phyloP scores from a whole-genome alignment of 2,329 filamentous ascomycete genomes.

The Aspergillus melleus region DNA sequence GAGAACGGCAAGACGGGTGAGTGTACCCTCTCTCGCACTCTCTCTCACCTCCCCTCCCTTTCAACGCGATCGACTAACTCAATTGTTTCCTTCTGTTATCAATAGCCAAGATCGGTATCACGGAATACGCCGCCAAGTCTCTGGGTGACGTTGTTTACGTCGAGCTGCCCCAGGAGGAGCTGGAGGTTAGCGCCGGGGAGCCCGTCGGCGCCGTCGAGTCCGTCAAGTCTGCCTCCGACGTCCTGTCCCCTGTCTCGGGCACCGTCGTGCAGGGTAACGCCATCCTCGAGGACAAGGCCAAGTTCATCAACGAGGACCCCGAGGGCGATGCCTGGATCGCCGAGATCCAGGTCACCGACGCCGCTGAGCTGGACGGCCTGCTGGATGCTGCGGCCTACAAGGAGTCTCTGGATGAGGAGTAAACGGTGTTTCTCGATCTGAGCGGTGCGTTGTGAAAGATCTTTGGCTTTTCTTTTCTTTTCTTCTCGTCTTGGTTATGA shows the following conservation, averaged over 20 bases:
- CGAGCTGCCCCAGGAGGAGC: conserved; percentile 76
- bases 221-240: conserved; percentile 97
- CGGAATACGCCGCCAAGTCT: conserved; percentile 83
- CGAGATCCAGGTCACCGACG: conserved; percentile 74
- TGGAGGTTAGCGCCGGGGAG: conserved; percentile 73
- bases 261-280: conserved; percentile 73
- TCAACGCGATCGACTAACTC: background rate
- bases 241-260: conserved; percentile 83
- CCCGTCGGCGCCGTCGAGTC: conserved; percentile 93
- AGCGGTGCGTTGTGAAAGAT: conserved; percentile 17
- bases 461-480: conserved; percentile 3
- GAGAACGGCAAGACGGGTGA: conserved; percentile 75
- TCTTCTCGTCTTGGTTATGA: conserved; percentile 4
- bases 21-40: conserved; percentile 5
- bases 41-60: background rate
- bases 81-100: background rate
- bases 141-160: conserved; percentile 97
- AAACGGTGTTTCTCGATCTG: background rate
- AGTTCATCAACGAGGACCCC: conserved; percentile 83
- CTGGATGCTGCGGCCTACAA: conserved; percentile 80
- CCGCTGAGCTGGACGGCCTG: conserved; percentile 69
- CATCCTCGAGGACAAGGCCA: conserved; percentile 78
- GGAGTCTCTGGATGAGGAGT: conserved; percentile 62
- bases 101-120: conserved; percentile 74
- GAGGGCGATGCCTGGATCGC: conserved; percentile 94